Evolutionary conservation across 2,329 filamentous ascomycete species (phyloP), one percentile per base, ranked within the genome.

Genomic region (Parascedosporium putredinis): DNA sequence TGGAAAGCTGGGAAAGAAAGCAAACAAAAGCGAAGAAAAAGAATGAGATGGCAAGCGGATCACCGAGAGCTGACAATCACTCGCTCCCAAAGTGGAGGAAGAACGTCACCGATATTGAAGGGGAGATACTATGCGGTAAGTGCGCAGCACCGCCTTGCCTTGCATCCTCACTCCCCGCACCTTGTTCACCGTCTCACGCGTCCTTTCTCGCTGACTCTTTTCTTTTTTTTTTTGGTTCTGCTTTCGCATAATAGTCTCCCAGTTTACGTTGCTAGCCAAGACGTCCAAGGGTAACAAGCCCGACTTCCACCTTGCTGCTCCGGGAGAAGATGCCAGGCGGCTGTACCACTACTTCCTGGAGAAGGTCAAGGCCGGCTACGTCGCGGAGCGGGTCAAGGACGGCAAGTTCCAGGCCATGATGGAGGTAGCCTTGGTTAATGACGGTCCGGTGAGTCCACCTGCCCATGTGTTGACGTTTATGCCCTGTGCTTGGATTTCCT

Each of bases 331-430:
- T 51, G 93, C 91, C 22, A 86, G 81, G 58, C 76, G 76, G 53
- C 73, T 97, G 5, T 98, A 97, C 63, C 79, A 90, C 50, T 75
- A 84, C 61, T 97, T 98, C 69, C 80, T 90, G 57, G 70, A 78
- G 47, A 86, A 85, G 58, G 81, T 97, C 38, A 77, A 82, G 58
- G 74, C 82, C 49, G 74, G 81, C 2, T 95, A 97, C 64, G 65
- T 71, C 4, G 66, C 77, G 5, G 86, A 88, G 7, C 83, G 76
- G 55, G 90, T 98, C 52, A 89, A 95, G 63, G 84, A 98, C 63
- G 93, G 94, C n/a, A 81, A 91, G 25, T 98, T 98, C 65, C 91
- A 95, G 62, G 93, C 93, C 46, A 96, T 95, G 90, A 98, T 98
- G 93, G 85, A 97, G 61, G 91, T 98, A 52, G 85, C 86, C 45